Percentiles rank a stretch among this genome's conserved stretches.
Conservation (phyloP, 164 flowering plant genomes). For the Piper longum region DNA sequence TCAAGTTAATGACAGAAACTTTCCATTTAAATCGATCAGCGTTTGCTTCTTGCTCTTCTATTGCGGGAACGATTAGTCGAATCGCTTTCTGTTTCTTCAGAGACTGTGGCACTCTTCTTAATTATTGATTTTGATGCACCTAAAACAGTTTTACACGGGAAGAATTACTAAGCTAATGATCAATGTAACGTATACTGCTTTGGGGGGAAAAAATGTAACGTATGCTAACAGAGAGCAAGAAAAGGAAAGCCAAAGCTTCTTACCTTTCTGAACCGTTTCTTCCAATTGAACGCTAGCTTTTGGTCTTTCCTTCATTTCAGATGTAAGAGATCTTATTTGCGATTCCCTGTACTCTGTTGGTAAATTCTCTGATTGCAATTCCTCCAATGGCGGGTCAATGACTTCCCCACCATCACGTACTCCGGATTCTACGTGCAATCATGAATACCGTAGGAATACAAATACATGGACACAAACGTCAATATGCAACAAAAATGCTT, state of each 20-base stretch:
- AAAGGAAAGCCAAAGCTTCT: neutral
- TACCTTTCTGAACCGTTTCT: constrained; percentile 27
- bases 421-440: neutral
- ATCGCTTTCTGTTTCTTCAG: neutral
- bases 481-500: neutral
- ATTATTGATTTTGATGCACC: neutral
- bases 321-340: constrained; percentile 29
- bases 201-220: no score
- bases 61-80: neutral
- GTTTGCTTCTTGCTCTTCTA: neutral
- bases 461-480: neutral
- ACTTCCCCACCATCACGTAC: constrained; percentile 22
- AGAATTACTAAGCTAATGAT: no score
- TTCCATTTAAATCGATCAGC: no score
- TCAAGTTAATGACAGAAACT: no score
- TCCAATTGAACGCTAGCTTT: constrained; percentile 38
- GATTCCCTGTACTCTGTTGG: constrained; percentile 15
- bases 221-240: no score
- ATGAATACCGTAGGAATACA: neutral
- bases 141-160: neutral
- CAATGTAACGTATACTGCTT: no score
- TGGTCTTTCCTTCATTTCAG: constrained; percentile 31
- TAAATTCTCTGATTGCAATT: constrained; percentile 8
- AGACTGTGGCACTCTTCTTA: neutral
- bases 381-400: constrained; percentile 25